These are phyloP conservation scores for Phascolomyces articulosus DNA, from an alignment of 371 early-diverging fungal genomes.

Conservation along the genomic window DNA sequence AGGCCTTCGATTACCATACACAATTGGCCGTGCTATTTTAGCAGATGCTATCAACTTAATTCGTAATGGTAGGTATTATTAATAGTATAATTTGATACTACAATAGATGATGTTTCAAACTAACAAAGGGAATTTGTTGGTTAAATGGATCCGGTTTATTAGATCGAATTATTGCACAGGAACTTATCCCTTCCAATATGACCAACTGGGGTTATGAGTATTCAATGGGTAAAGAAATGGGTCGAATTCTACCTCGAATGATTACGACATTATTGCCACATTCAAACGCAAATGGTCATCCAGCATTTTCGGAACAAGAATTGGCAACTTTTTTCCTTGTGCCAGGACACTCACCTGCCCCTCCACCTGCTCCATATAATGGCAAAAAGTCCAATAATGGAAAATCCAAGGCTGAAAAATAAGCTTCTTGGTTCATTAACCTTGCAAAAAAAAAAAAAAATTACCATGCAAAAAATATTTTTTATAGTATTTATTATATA, in stretches of 20 bases:
- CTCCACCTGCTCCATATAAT: no score
- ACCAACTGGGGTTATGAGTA: conserved; percentile 36
- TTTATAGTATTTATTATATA: no score
- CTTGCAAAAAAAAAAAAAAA: no score
- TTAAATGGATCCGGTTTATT: no score
- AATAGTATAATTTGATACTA: not conserved
- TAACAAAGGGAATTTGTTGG: no score
- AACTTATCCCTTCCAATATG: conserved; percentile 26
- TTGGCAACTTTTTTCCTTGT: conserved; percentile 14
- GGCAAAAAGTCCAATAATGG: no score
- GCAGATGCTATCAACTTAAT: conserved; percentile 57
- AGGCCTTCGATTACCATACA: conserved; percentile 49
- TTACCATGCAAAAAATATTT: no score
- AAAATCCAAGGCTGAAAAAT: not conserved
- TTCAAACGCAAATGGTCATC: conserved; percentile 14
- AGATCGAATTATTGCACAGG: conserved; percentile 28
- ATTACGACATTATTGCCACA: conserved; percentile 12
- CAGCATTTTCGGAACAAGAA: conserved; percentile 22
- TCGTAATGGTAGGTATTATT: conserved; percentile 42
- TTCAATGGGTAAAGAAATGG: conserved; percentile 10
- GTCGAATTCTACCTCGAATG: conserved; percentile 23
- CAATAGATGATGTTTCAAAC: no score
- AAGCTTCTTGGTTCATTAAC: no score
- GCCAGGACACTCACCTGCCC: not conserved
- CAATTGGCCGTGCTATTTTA: conserved; percentile 52